phyloP scores from a whole-genome alignment of 176 grass and related monocot genomes.

The Oryza coarctata region DNA sequence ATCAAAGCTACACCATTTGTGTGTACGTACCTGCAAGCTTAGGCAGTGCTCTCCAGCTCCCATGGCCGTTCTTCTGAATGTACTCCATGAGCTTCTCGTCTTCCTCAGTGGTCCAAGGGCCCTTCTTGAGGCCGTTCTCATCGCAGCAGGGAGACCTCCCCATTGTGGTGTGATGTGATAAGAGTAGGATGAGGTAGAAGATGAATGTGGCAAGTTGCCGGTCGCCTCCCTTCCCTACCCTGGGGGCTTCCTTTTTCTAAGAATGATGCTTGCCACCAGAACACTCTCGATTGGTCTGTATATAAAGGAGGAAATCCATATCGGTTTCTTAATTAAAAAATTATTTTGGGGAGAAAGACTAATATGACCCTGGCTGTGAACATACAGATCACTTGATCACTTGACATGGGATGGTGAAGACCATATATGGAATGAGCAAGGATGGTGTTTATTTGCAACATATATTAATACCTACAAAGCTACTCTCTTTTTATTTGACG shows the following conservation, averaged over 20 bases:
- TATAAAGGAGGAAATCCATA: slow-evolving; percentile 40
- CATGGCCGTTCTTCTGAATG: slow-evolving; percentile 83
- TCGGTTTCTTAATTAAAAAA: not conserved
- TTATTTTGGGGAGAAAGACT: slow-evolving; percentile 28
- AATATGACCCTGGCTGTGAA: not conserved
- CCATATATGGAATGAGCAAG: not conserved
- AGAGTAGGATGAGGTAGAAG: slow-evolving; percentile 32
- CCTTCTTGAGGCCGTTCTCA: slow-evolving; percentile 93
- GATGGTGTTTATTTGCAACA: not conserved
- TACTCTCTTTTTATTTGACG: too few relatives aligned
- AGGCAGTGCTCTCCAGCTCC: slow-evolving; percentile 91
- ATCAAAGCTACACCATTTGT: not conserved
- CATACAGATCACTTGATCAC: too few relatives aligned
- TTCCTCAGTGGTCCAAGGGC: slow-evolving; percentile 90
- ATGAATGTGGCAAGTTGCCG: slow-evolving; percentile 43
- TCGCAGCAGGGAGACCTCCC: slow-evolving; percentile 83
- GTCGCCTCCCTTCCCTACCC: slow-evolving; percentile 9
- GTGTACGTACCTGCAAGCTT: slow-evolving; percentile 69
- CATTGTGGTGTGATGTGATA: slow-evolving; percentile 39
- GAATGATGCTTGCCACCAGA: slow-evolving; percentile 58
- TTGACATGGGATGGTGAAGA: too few relatives aligned
- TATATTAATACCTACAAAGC: too few relatives aligned
- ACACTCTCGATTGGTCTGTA: slow-evolving; percentile 46
- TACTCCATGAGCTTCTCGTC: slow-evolving; percentile 71
- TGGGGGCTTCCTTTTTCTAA: slow-evolving; percentile 34